phyloP scores from a whole-genome alignment of 1,284 basidiomycete species.

The Testicularia cyperi region DNA sequence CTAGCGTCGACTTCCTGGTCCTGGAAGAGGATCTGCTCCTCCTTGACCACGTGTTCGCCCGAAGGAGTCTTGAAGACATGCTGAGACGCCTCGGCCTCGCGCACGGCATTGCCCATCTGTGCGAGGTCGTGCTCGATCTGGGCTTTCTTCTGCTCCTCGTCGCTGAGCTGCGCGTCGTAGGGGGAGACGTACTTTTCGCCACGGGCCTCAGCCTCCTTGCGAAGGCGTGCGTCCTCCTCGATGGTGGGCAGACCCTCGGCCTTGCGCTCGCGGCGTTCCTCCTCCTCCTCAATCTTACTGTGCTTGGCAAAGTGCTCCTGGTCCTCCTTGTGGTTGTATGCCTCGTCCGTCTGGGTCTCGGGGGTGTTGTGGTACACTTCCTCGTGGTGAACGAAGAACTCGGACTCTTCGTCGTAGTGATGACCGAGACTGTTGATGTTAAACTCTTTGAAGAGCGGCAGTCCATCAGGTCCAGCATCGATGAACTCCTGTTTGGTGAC shows the following conservation, averaged over 20 bases:
- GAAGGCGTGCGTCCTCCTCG: slow-evolving; percentile 51
- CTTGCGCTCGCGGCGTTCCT: slow-evolving; percentile 77
- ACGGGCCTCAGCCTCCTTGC: slow-evolving; percentile 38
- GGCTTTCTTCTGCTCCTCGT: slow-evolving; percentile 42
- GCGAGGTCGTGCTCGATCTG: slow-evolving; percentile 42
- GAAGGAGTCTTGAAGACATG: slow-evolving; percentile 57
- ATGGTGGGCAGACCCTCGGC: slow-evolving; percentile 72
- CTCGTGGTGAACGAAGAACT: slow-evolving; percentile 62
- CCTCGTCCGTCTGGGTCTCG: slow-evolving; percentile 92
- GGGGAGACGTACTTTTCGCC: slow-evolving; percentile 52
- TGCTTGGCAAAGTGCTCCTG: slow-evolving; percentile 83
- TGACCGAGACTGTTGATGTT: slow-evolving; percentile 74
- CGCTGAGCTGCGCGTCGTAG: slow-evolving; percentile 52
- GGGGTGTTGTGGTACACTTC: slow-evolving; percentile 90
- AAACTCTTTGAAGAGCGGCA: slow-evolving; percentile 73
- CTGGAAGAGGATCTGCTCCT: slow-evolving; percentile 45
- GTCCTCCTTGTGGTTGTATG: slow-evolving; percentile 80
- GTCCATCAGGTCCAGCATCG: slow-evolving; percentile 70
- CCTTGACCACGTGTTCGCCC: slow-evolving; percentile 52
- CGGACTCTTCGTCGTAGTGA: slow-evolving; percentile 69
- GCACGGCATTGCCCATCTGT: slow-evolving; percentile 47
- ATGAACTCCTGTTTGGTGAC: slow-evolving; percentile 80
- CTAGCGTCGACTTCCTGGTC: slow-evolving; percentile 39
- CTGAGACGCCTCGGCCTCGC: slow-evolving; percentile 48
- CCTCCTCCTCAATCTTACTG: slow-evolving; percentile 79